Conservation (phyloP, 495 filamentous ascomycete genomes). For the Xylaria cubensis region DNA sequence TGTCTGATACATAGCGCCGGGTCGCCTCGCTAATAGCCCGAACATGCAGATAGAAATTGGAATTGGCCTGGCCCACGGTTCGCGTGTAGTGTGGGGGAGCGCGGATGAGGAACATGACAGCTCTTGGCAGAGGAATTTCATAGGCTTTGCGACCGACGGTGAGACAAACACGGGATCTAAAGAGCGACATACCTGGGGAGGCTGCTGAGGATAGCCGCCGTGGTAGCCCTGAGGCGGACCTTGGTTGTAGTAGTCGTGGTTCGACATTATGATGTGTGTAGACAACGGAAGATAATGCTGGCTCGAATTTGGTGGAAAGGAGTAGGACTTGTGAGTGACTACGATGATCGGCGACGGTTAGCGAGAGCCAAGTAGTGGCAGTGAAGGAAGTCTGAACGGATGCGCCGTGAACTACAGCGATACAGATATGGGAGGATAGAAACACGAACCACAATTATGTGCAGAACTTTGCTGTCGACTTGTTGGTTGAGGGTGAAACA, state of each 20-base stretch:
- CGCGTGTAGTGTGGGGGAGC: not conserved
- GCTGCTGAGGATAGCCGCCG: constrained; percentile 49
- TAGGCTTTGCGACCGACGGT: constrained; percentile 32
- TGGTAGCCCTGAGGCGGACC: constrained; percentile 45
- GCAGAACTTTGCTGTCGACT: not conserved
- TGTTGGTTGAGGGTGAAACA: not conserved
- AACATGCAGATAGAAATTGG: not conserved
- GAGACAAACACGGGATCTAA: constrained; percentile 23
- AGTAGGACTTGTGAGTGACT: not conserved
- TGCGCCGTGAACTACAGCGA: not conserved
- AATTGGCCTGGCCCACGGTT: not conserved
- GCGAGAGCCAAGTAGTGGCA: not conserved
- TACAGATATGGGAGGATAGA: not conserved
- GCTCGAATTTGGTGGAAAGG: not conserved
- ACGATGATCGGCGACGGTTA: constrained; percentile 4
- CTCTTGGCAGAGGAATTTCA: constrained; percentile 29
- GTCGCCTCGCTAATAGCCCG: not conserved
- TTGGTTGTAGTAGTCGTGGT: constrained; percentile 54
- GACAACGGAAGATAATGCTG: not conserved
- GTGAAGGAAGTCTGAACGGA: not conserved
- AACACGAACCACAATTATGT: constrained; percentile 13
- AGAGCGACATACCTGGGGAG: constrained; percentile 42
- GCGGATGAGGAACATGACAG: constrained; percentile 5
- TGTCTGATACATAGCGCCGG: not conserved
- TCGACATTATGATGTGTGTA: constrained; percentile 47